A percentile compares a stretch with the other conserved stretches of the same genome.
Conservation (phyloP, 352 stramenopile species). For the Pythium vanterpoolii region DNA sequence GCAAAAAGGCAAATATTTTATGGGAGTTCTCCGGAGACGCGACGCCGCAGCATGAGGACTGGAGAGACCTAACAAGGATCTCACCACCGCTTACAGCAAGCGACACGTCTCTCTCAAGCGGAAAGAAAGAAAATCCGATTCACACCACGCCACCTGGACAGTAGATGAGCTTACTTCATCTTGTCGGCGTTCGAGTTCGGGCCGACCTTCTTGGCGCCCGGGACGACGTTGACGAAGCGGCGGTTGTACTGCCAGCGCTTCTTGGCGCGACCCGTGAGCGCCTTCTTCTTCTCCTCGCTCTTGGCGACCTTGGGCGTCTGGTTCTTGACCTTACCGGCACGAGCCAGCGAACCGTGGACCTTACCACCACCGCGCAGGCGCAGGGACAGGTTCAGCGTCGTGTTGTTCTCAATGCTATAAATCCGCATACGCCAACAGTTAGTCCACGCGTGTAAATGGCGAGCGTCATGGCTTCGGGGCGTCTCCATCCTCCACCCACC, state of each 20-base stretch:
- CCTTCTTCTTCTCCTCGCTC: conserved; percentile 98
- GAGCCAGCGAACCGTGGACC: conserved; percentile 99
- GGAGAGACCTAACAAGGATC: too few species aligned
- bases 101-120: conserved; percentile 13
- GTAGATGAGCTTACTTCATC: conserved; percentile 22
- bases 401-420: conserved; percentile 97
- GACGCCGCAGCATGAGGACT: too few species aligned
- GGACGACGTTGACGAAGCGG: conserved; percentile 99
- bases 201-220: conserved; percentile 96
- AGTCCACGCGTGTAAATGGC: too few species aligned
- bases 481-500: conserved; percentile 8
- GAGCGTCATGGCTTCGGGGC: too few species aligned
- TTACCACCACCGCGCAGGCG: conserved; percentile 95
- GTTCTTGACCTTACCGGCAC: conserved; percentile 99
- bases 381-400: conserved; percentile 95
- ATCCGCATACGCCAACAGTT: neutral
- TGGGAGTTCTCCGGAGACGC: conserved; percentile 12
- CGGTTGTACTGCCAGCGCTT: conserved; percentile 99
- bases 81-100: neutral
- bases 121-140: conserved; percentile 4
- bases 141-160: neutral
- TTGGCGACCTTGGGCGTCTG: conserved; percentile 99
- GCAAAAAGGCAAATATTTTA: conserved; percentile 28
- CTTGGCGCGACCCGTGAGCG: conserved; percentile 97
- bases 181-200: conserved; percentile 99